phyloP scores from a whole-genome alignment of 2,329 filamentous ascomycete species.

The Lizonia empirigonia region DNA sequence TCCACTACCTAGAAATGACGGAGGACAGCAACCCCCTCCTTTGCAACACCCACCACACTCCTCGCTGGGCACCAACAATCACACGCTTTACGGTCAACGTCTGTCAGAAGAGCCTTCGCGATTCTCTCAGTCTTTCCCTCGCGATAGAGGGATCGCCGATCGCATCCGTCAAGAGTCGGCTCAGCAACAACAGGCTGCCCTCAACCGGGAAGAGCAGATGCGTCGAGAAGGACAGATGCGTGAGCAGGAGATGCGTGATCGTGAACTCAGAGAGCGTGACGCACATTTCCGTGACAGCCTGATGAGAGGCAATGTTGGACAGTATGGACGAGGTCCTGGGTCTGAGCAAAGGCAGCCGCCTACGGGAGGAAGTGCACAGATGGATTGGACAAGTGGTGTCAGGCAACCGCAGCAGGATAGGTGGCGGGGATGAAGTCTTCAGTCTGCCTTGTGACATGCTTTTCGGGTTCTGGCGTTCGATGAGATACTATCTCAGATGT shows the following conservation, averaged over 20 bases:
- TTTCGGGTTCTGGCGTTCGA: neutral
- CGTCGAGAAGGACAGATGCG: constrained; percentile 28
- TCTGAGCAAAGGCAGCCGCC: constrained; percentile 22
- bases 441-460: too few relatives aligned
- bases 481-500: neutral
- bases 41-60: constrained; percentile 44
- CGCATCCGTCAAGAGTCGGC: constrained; percentile 41
- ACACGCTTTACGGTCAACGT: constrained; percentile 35
- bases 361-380: constrained; percentile 16
- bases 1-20: constrained; percentile 38
- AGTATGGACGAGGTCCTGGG: constrained; percentile 20
- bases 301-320: constrained; percentile 26
- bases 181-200: constrained; percentile 31
- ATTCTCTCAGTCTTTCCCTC: constrained; percentile 31
- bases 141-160: constrained; percentile 33
- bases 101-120: constrained; percentile 35
- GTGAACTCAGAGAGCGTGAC: constrained; percentile 28
- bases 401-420: constrained; percentile 26
- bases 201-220: constrained; percentile 33
- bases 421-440: constrained; percentile 19
- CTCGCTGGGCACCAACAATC: constrained; percentile 34
- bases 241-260: constrained; percentile 31
- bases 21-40: constrained; percentile 34
- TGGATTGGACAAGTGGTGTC: constrained; percentile 31
- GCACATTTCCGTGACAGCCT: constrained; percentile 28